Evolutionary conservation across 305 asterid species (phyloP), one percentile per base, ranked within the genome.

Genomic region (Rubia balearica): DNA sequence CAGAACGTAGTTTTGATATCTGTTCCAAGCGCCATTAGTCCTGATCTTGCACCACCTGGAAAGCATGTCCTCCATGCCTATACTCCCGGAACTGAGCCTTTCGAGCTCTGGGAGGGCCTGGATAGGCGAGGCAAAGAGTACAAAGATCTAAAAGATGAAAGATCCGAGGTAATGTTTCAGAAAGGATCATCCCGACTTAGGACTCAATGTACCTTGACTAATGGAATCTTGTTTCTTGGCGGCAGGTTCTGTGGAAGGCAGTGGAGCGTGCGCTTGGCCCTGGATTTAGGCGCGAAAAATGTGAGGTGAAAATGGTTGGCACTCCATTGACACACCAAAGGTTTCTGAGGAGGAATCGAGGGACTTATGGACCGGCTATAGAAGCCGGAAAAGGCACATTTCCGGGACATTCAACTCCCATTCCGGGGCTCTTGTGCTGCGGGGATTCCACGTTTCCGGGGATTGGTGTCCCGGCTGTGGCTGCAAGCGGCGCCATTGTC

Each of bases 371-470:
- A 22, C 96, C 97, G 0, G 98, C 97, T 45, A 86, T 92, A 67
- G 77, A 88, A 77, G 97, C 98, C 1, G 96, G 98, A 7, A 71
- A 86, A 82, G 86, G 74, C 67, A 76, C 95, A 4, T 92, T 92
- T 71, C 97, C 96, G 0, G 96, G 93, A 49, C 95, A 92, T 75
- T 80, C 96, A 8, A 87, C 95, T 57, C 96, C 97, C 36, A 77
- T 92, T 57, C 68, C 87, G 1, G 84, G 83, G 63, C 97, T 92
- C 68, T 77, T 76, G 11, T 88, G 97, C 77, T 92, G 98, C 56
- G 98, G 98, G 55, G 98, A 92, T 80, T 92, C 98, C 17, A 92
- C 97, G 69, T 92, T 92, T 68, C 98, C 98, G 0, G 98, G 98
- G 19, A 92, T 92, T 0, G 97, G 98, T 30, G 97, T 92, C n/a